These are phyloP conservation scores for Rhodomyrtus tomentosa DNA, from an alignment of 345 rosid genomes.

Conservation along the genomic window DNA sequence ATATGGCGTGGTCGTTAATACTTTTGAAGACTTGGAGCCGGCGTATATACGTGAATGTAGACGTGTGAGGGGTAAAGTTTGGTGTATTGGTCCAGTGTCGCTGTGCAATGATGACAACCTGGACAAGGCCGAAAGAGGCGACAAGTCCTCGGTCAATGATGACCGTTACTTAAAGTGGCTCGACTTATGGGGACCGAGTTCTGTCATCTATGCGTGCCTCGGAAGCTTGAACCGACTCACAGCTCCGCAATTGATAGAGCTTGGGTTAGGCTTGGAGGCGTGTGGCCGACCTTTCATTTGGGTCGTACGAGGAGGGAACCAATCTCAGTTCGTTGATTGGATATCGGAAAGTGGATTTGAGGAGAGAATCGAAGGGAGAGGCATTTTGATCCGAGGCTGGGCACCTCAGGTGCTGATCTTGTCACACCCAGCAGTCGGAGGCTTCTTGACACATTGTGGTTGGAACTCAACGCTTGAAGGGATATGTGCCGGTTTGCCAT, in stretches of 20 bases:
- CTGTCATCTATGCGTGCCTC: slow-evolving; percentile 36
- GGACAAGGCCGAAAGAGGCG: slow-evolving; percentile 13
- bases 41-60: slow-evolving; percentile 6
- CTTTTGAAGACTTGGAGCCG: slow-evolving; percentile 20
- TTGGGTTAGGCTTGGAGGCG: slow-evolving; percentile 34
- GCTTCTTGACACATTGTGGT: slow-evolving; percentile 22
- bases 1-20: slow-evolving; percentile 21
- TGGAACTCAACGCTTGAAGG: slow-evolving; percentile 22
- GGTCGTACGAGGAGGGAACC: slow-evolving; percentile 4
- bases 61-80: slow-evolving; percentile 6
- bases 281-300: slow-evolving; percentile 24
- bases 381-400: slow-evolving; percentile 14
- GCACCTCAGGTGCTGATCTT: slow-evolving; percentile 17
- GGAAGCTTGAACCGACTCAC: slow-evolving; percentile 25
- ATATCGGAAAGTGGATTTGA: slow-evolving; percentile 4
- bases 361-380: slow-evolving; percentile 8
- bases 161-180: slow-evolving; percentile 28
- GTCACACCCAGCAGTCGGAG: slow-evolving; percentile 10
- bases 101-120: slow-evolving; percentile 2
- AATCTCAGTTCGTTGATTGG: slow-evolving; percentile 7
- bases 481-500: slow-evolving; percentile 9
- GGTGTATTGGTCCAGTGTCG: slow-evolving; percentile 36
- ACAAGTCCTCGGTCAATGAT: slow-evolving; percentile 11
- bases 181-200: slow-evolving; percentile 9
- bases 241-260: slow-evolving; percentile 20